Percentiles rank a stretch among this genome's conserved stretches.
These are phyloP conservation scores for Wallacemonas collosoma DNA, from an alignment of 208 protist species.

Conservation along the genomic window DNA sequence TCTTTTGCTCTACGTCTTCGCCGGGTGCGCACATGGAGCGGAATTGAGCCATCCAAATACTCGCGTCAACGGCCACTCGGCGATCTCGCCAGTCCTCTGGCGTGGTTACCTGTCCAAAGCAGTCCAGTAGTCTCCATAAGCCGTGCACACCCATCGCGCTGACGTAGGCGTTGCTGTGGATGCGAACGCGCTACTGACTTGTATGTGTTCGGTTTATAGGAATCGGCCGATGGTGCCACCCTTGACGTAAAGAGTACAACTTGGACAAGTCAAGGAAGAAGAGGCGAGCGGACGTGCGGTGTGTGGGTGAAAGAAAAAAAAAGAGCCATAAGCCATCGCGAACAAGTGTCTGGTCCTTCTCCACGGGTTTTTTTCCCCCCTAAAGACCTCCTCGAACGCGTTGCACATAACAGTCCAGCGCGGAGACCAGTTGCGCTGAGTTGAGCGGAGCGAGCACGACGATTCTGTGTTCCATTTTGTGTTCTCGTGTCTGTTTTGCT, in stretches of 20 bases:
- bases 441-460: no score
- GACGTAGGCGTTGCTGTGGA: not conserved
- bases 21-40: conserved; percentile 38
- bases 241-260: no score
- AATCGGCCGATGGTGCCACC: no score
- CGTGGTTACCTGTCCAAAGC: conserved; percentile 70
- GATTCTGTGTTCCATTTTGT: not conserved
- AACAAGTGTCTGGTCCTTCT: no score
- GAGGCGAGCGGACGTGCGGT: no score
- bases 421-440: no score
- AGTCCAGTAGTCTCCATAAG: conserved; percentile 85
- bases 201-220: not conserved
- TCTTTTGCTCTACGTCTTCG: conserved; percentile 51
- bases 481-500: not conserved
- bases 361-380: no score
- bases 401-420: no score
- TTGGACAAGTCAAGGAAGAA: no score
- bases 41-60: conserved; percentile 90
- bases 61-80: conserved; percentile 86
- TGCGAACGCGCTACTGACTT: not conserved
- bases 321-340: no score
- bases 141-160: conserved; percentile 85
- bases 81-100: conserved; percentile 67
- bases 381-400: no score
- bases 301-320: no score